Base-by-base conservation (phyloP, 345 rosid genomes). In the Citrus unshiu region DNA sequence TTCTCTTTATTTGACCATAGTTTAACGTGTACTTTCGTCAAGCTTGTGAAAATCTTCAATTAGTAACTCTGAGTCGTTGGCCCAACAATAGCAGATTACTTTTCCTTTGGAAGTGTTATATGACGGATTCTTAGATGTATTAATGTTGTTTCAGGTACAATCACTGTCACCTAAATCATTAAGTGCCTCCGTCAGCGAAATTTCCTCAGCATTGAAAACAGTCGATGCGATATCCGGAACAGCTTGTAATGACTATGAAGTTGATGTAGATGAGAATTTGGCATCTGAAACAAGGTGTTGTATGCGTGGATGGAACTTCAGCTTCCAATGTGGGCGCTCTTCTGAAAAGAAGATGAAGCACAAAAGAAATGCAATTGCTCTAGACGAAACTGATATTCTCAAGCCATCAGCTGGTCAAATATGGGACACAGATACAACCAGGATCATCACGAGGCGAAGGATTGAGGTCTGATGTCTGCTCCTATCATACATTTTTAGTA, bases 261-360 rank as follows among this genome's bases (percentile, higher is more conserved):
- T 9, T 40, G 46, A 84, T 30, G 85, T 83, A 59, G 91, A 88
- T 58, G 85, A 84, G 82, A 86, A 88, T 81, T 79, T 86, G 76
- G 81, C 79, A 25, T 83, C 84, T 32, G 81, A 73, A 80, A 77
- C 75, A 32, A 82, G 79, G 13, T 82, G 81, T 79, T 83, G 72
- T 73, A 81, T 85, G 79, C 86, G 77, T 60, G 83, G 82, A 61
- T 75, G 81, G 72, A 83, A 72, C 27, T 72, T 72, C 65, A 71
- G 69, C 24, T 58, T 80, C 57, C 88, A 81, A 77, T 84, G 85
- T 70, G 78, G 78, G 56, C 43, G 79, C 67, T 67, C 69, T 27
- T 80, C 81, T 6, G 70, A 82, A 22, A 78, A 74, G 67, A 86
- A 75, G 74, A 68, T 78, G 74, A 86, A 78, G 84, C 79, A 78